Base-by-base conservation (phyloP, 2,329 filamentous ascomycete species). In the Canariomyces notabilis region DNA sequence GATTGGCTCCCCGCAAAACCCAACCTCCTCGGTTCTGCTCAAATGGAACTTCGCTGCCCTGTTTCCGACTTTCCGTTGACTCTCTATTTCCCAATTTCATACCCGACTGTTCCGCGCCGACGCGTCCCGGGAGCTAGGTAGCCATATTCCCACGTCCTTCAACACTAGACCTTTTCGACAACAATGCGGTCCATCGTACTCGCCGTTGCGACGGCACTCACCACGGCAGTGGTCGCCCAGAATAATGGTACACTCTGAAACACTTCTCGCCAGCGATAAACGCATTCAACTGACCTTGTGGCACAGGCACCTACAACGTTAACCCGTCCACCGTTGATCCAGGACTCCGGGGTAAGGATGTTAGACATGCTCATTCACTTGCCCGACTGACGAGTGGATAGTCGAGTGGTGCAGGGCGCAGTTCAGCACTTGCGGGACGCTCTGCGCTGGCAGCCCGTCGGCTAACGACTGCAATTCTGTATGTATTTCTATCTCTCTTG, bases 321-420 rank as follows among this genome's bases (percentile, higher is more conserved):
- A 57, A 74, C 55, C 61, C 69, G 21, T 56, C 37, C 52, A 37
- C 46, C 4, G 63, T 76, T 21, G 37, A 61, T 2, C 51, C 63
- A 18, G 52, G 56, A 26, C 51, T 50, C 9, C 64, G 67, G 63
- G 63, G 75, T 77, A 67, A 55, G 69, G 4, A 15, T 33, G 3
- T n/a, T n/a, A 15, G 20, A n/a, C 12, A 11, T 37, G 15, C n/a
- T 34, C 4, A n/a, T 26, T 18, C 18, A 26, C 29, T 8, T n/a
- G 15, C 6, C 29, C 26, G 11, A 35, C 44, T 56, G 35, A 53
- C 49, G 8, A 31, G 46, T 20, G 4, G 9, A 3, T 62, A 77
- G 76, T 71, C 37, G 46, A 57, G 15, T 80, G 76, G 76, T 80
- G 77, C 62, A 60, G 58, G 42, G 74, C 67, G 34, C 66, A 80